These are phyloP conservation scores for Nicotiana benthamiana DNA, from an alignment of 257 asterid genomes.

Conservation along the genomic window DNA sequence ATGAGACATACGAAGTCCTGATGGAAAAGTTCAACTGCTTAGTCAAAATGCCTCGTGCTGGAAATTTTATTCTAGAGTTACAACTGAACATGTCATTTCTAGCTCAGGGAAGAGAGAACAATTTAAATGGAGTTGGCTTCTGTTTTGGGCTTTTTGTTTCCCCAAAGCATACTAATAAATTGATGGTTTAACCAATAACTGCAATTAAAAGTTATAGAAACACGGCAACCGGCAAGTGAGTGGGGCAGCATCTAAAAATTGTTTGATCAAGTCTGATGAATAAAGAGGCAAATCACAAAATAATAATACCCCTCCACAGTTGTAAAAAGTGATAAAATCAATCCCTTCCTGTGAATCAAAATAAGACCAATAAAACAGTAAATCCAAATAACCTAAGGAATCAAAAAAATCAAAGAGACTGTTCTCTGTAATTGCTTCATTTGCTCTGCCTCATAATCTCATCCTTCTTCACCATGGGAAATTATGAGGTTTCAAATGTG, in stretches of 20 bases:
- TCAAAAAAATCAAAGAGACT: background rate
- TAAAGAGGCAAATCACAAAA: background rate
- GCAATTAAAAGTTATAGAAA: background rate
- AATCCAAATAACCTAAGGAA: background rate
- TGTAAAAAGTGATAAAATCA: background rate
- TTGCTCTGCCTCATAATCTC: background rate
- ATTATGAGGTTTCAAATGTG: background rate
- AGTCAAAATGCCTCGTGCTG: background rate
- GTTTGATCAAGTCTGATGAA: background rate
- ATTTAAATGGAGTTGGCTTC: background rate
- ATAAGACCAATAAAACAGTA: background rate
- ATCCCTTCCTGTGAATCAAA: background rate
- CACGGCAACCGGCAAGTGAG: background rate
- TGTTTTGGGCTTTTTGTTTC: background rate
- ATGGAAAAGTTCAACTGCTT: slow-evolving; percentile 7
- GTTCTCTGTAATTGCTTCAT: background rate
- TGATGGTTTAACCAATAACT: background rate
- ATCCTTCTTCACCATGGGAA: background rate
- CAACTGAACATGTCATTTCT: background rate
- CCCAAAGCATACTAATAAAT: background rate
- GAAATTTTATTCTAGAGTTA: background rate
- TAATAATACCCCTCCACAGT: background rate
- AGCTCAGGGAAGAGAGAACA: background rate
- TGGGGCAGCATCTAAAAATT: background rate
- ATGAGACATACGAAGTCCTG: slow-evolving; percentile 88